A percentile compares a stretch with the other conserved stretches of the same genome.
Conservation (phyloP, 2,329 filamentous ascomycete species). For the Ophiostoma montium region DNA sequence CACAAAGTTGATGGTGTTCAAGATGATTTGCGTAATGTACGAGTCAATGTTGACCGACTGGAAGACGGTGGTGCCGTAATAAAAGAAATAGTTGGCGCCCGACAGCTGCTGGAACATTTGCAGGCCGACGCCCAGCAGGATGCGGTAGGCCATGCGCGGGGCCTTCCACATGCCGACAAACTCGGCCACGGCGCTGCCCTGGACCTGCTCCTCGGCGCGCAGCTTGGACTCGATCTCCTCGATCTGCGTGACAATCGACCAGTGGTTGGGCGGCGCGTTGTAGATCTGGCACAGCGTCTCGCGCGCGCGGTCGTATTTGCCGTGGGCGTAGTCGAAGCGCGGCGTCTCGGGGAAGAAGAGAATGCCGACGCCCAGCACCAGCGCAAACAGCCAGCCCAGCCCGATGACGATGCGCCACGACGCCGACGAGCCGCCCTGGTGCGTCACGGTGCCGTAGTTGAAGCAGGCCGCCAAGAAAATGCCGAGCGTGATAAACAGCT, state of each 20-base stretch:
- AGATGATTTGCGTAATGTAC: conserved; percentile 54
- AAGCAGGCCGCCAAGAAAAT: conserved; percentile 38
- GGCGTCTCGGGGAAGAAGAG: conserved; percentile 42
- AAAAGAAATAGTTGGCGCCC: conserved; percentile 43
- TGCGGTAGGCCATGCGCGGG: conserved; percentile 49
- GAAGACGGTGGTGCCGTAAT: conserved; percentile 54
- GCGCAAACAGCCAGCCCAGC: conserved; percentile 36
- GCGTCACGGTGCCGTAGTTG: conserved; percentile 35
- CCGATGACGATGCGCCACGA: conserved; percentile 52
- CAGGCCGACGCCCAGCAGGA: conserved; percentile 45
- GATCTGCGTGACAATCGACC: conserved; percentile 9
- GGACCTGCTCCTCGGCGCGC: conserved; percentile 26
- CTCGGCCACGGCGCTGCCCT: conserved; percentile 29
- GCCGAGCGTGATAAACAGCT: conserved; percentile 59
- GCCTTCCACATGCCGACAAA: conserved; percentile 47
- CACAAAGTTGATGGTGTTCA: conserved; percentile 22
- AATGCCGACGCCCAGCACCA: conserved; percentile 39
- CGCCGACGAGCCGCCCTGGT: conserved; percentile 23
- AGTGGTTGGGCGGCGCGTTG: conserved; percentile 9
- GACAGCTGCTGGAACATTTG: conserved; percentile 58
- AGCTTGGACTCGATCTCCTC: conserved; percentile 17
- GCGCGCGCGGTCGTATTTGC: conserved; percentile 8
- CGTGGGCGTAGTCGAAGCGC: conserved; percentile 22
- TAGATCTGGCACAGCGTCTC: conserved; percentile 8
- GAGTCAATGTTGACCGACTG: conserved; percentile 50